Percentiles rank a stretch among this genome's conserved stretches.
These are phyloP conservation scores for Leccinum truebloodii DNA, from an alignment of 768 basidiomycete species.

Conservation along the genomic window DNA sequence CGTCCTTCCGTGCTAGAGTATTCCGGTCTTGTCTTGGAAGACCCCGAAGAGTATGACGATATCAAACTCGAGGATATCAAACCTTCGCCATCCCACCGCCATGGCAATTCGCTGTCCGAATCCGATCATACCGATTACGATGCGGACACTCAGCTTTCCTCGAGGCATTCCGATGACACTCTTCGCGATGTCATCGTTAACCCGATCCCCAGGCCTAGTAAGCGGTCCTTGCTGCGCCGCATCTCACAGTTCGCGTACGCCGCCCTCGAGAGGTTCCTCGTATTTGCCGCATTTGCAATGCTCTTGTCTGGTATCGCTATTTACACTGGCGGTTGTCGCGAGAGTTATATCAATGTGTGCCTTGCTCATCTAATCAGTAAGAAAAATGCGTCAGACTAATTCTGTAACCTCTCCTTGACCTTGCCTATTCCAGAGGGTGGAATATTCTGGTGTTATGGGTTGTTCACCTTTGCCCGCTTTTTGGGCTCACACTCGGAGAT, in stretches of 20 bases:
- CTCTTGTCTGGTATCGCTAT: conserved; percentile 69
- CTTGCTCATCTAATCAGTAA: conserved; percentile 90
- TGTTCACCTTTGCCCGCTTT: conserved; percentile 91
- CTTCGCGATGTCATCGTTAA: conserved; percentile 44
- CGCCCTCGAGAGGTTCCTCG: conserved; percentile 59
- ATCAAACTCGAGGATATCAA: conserved; percentile 42
- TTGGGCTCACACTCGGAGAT: conserved; percentile 82
- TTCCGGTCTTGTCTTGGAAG: conserved; percentile 54
- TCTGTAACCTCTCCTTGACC: background rate
- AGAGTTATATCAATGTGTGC: conserved; percentile 76
- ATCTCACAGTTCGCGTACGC: conserved; percentile 52
- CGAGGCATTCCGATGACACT: conserved; percentile 58
- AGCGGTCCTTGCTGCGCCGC: conserved; percentile 35
- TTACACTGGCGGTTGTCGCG: conserved; percentile 88
- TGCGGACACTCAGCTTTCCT: conserved; percentile 38
- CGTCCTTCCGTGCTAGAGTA: conserved; percentile 46
- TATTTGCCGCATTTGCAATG: conserved; percentile 71
- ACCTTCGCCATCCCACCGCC: conserved; percentile 32
- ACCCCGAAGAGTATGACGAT: conserved; percentile 57
- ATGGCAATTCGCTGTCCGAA: conserved; percentile 50
- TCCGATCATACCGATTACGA: conserved; percentile 60
- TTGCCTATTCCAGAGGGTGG: conserved; percentile 60
- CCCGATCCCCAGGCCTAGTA: conserved; percentile 8
- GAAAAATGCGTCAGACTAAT: conserved; percentile 23
- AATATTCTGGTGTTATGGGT: conserved; percentile 92